phyloP scores from a whole-genome alignment of 1,284 basidiomycete species.

The Somion occarium region DNA sequence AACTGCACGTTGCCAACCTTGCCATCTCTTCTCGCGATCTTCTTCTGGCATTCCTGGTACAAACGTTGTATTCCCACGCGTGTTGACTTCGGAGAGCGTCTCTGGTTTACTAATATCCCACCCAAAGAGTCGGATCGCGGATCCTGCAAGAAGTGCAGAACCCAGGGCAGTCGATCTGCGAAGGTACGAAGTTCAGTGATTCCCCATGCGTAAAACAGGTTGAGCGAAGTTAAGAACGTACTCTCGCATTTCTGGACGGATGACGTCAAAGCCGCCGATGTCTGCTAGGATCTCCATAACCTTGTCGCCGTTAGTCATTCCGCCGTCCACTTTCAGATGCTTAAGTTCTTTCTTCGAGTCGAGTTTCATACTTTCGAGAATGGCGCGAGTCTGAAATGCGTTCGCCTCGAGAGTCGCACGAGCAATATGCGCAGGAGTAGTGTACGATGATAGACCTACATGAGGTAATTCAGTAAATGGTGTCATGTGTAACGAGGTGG shows the following conservation, averaged over 20 bases:
- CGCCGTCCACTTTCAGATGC: slow-evolving; percentile 89
- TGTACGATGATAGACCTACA: slow-evolving; percentile 82
- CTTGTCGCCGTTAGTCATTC: slow-evolving; percentile 88
- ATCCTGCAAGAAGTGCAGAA: slow-evolving; percentile 93
- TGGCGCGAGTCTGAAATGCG: slow-evolving; percentile 88
- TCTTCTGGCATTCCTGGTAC: slow-evolving; percentile 50
- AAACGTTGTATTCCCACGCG: slow-evolving; percentile 76
- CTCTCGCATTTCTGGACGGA: slow-evolving; percentile 96
- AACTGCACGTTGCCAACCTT: slow-evolving; percentile 82
- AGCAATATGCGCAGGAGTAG: slow-evolving; percentile 90
- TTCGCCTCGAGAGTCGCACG: slow-evolving; percentile 92
- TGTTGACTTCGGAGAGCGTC: slow-evolving; percentile 88
- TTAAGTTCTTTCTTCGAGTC: slow-evolving; percentile 76
- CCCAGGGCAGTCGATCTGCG: slow-evolving; percentile 89
- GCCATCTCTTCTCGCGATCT: slow-evolving; percentile 61
- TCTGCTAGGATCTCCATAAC: slow-evolving; percentile 94
- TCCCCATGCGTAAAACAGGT: neutral
- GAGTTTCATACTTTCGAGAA: slow-evolving; percentile 90
- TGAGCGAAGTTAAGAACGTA: slow-evolving; percentile 45
- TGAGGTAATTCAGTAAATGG: neutral
- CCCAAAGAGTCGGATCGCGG: slow-evolving; percentile 87
- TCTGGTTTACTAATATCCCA: slow-evolving; percentile 89
- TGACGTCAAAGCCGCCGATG: slow-evolving; percentile 87
- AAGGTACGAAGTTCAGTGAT: slow-evolving; percentile 5
- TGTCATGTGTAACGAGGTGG: neutral